phyloP scores from a whole-genome alignment of 305 asterid species.

The Fraxinus greggii region DNA sequence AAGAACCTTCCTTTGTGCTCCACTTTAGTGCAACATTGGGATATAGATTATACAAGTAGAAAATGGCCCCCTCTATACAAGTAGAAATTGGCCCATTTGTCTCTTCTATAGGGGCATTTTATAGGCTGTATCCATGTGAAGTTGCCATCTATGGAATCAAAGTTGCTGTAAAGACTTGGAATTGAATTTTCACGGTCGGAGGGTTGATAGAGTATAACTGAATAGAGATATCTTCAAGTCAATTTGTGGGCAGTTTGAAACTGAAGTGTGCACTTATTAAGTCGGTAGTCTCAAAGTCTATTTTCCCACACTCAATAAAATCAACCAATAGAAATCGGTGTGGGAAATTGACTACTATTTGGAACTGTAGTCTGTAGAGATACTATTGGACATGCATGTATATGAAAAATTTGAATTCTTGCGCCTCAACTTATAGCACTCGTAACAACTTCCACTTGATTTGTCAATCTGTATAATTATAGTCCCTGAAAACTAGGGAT shows the following conservation, averaged over 20 bases:
- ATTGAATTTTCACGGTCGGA: background rate
- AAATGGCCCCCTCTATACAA: background rate
- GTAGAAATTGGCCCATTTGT: background rate
- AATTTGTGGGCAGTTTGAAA: background rate
- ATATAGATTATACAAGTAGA: background rate
- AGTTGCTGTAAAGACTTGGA: background rate
- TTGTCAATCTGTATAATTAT: background rate
- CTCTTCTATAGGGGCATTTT: background rate
- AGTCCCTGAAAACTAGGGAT: background rate
- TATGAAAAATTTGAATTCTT: background rate
- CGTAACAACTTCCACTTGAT: background rate
- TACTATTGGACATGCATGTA: background rate
- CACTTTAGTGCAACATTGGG: background rate
- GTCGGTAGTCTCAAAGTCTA: background rate
- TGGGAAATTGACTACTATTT: background rate
- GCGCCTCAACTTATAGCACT: background rate
- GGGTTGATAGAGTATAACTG: background rate
- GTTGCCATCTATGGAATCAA: background rate
- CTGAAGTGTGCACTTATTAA: background rate
- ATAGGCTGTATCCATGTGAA: background rate
- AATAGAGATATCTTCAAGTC: too few relatives aligned
- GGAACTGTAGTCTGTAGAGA: background rate
- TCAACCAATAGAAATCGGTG: background rate
- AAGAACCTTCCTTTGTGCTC: background rate
- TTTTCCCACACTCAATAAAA: too few relatives aligned